Percentiles rank a stretch among this genome's conserved stretches.
These are phyloP conservation scores for Simmondsia chinensis DNA, from an alignment of 148 eudicot species.

Conservation along the genomic window DNA sequence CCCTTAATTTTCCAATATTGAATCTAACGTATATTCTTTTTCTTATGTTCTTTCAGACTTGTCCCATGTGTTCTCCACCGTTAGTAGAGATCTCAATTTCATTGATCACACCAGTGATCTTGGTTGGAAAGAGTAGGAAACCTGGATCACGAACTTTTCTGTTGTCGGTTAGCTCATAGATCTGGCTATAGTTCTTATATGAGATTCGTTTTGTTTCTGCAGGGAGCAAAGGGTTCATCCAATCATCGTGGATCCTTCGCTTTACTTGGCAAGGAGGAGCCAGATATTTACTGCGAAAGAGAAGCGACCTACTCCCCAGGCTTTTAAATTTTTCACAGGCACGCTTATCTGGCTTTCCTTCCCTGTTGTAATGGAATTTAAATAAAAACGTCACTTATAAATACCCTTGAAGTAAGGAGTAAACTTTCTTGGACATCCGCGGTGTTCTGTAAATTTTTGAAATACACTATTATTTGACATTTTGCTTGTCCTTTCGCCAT, in stretches of 20 bases:
- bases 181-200: neutral
- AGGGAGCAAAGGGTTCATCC: conserved; percentile 68
- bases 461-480: too few relatives aligned
- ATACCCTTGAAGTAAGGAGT: too few relatives aligned
- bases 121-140: conserved; percentile 91
- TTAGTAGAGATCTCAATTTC: conserved; percentile 75
- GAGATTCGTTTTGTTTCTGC: conserved; percentile 3
- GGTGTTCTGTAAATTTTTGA: too few relatives aligned
- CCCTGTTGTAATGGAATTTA: neutral
- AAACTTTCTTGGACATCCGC: too few relatives aligned
- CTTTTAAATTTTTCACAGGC: conserved; percentile 89
- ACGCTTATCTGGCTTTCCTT: conserved; percentile 11
- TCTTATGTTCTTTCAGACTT: conserved; percentile 43
- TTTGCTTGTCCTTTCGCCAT: too few relatives aligned
- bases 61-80: conserved; percentile 67
- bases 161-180: neutral
- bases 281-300: conserved; percentile 76
- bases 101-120: conserved; percentile 91
- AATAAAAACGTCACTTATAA: neutral
- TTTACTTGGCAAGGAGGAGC: conserved; percentile 73
- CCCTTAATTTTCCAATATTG: neutral
- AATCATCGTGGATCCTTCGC: conserved; percentile 84
- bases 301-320: conserved; percentile 71
- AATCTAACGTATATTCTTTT: conserved; percentile 7
- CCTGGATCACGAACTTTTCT: conserved; percentile 5